These are phyloP conservation scores for Ganoderma leucocontextum DNA, from an alignment of 1,284 basidiomycete species.

Conservation along the genomic window DNA sequence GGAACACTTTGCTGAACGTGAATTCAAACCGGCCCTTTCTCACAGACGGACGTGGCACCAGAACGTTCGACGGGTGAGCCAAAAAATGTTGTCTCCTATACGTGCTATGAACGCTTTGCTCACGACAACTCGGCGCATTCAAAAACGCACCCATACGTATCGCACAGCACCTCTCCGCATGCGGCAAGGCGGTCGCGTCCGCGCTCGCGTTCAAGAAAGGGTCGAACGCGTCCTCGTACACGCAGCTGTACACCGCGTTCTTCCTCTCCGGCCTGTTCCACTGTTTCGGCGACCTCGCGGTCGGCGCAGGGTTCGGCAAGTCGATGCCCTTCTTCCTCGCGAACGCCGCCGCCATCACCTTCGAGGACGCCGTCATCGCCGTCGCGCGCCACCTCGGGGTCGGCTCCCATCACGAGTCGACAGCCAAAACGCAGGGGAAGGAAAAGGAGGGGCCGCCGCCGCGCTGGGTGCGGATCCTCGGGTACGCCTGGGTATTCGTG, in stretches of 20 bases:
- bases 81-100: background rate
- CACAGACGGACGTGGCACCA: constrained; percentile 46
- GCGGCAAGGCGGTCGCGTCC: background rate
- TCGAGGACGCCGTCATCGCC: constrained; percentile 24
- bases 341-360: constrained; percentile 25
- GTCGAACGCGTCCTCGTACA: constrained; percentile 17
- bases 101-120: constrained; percentile 21
- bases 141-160: background rate
- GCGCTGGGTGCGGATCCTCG: background rate
- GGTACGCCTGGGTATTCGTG: constrained; percentile 27
- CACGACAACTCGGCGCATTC: constrained; percentile 6
- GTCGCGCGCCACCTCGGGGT: constrained; percentile 16
- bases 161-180: constrained; percentile 18
- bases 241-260: constrained; percentile 28
- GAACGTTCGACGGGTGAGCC: constrained; percentile 27
- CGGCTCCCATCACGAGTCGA: background rate
- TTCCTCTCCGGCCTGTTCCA: constrained; percentile 24
- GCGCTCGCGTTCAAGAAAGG: background rate
- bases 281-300: constrained; percentile 26
- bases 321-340: constrained; percentile 22
- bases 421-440: background rate
- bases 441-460: constrained; percentile 19
- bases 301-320: constrained; percentile 13
- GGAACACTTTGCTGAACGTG: background rate
- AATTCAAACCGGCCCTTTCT: background rate